Percentiles rank a stretch among this genome's conserved stretches.
Conservation (phyloP, 2,329 filamentous ascomycete genomes). For the Ilyonectria mors-panacis region DNA sequence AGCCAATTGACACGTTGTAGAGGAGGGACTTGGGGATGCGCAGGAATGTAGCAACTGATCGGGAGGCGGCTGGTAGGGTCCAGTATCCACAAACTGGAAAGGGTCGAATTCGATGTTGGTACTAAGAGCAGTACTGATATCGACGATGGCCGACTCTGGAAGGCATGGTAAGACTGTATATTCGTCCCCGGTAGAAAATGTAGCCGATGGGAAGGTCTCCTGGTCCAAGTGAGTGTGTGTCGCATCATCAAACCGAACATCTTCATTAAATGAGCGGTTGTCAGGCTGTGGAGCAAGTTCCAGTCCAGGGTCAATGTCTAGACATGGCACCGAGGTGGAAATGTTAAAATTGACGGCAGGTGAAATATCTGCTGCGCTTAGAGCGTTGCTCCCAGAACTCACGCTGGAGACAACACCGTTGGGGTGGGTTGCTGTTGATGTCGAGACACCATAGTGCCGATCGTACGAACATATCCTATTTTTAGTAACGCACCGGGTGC, state of each 20-base stretch:
- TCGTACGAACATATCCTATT: neutral
- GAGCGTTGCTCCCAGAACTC: neutral
- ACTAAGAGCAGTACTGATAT: neutral
- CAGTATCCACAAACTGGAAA: neutral
- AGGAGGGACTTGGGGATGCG: neutral
- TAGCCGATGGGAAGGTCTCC: neutral
- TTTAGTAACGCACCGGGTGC: neutral
- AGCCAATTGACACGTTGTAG: neutral
- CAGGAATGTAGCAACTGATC: too few relatives aligned
- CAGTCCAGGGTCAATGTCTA: neutral
- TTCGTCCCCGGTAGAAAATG: neutral
- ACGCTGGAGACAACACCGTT: neutral
- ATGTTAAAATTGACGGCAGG: neutral
- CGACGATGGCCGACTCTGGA: neutral
- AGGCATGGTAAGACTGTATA: neutral
- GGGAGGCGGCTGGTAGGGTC: neutral
- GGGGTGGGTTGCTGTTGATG: neutral
- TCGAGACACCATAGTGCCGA: neutral
- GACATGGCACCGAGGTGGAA: neutral
- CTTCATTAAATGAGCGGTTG: neutral
- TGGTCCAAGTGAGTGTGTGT: neutral
- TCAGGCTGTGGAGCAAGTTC: neutral
- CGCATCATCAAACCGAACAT: too few relatives aligned
- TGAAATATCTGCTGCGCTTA: neutral
- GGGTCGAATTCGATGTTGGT: fast-evolving